phyloP scores from a whole-genome alignment of 2,329 filamentous ascomycete genomes.

The Colletotrichum camelliae region DNA sequence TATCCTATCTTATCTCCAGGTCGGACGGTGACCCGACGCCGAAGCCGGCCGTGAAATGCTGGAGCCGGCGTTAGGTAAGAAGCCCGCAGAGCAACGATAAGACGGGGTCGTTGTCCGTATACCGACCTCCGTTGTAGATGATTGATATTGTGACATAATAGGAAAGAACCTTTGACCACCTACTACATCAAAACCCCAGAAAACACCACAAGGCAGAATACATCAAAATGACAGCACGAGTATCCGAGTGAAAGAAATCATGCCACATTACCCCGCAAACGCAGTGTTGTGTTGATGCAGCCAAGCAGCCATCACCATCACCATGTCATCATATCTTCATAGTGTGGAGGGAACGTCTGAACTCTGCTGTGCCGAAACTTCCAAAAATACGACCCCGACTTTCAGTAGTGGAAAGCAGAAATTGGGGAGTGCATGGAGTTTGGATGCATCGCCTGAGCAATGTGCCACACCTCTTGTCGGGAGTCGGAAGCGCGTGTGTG shows the following conservation, averaged over 20 bases:
- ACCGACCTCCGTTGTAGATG: neutral
- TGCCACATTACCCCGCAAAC: neutral
- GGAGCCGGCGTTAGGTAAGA: neutral
- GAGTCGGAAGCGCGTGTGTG: neutral
- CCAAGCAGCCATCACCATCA: constrained; percentile 1
- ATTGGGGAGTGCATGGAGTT: neutral
- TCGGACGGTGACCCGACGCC: neutral
- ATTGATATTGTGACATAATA: neutral
- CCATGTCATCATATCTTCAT: constrained; percentile 1
- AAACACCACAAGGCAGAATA: neutral
- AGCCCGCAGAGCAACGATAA: neutral
- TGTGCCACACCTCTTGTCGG: neutral
- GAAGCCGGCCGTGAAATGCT: neutral
- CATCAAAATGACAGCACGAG: neutral
- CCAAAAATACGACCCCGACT: neutral
- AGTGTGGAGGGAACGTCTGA: neutral
- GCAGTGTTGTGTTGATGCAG: neutral
- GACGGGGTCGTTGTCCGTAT: neutral
- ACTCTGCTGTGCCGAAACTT: neutral
- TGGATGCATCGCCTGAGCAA: neutral
- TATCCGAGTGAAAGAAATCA: neutral
- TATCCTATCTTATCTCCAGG: constrained; percentile 14
- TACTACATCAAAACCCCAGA: neutral
- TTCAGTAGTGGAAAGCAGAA: neutral
- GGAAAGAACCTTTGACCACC: neutral